Base-by-base conservation (phyloP, 225 moss, liverwort and hornwort genomes). In the Sphagnum contortum region DNA sequence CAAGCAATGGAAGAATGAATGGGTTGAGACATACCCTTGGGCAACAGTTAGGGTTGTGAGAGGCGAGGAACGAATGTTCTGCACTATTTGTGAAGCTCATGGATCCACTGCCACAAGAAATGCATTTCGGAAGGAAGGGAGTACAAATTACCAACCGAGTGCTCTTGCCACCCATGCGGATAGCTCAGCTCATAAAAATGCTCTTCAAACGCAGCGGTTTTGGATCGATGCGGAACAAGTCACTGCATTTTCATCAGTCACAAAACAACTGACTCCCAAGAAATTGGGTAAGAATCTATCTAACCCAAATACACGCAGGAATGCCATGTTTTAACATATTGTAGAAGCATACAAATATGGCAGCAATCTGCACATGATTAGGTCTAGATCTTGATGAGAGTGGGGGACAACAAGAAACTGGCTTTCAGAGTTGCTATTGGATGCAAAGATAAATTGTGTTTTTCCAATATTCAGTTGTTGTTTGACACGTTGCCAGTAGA, bases 21-120 rank as follows among this genome's bases (percentile, higher is more conserved):
- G 63, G 63, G 48, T 64, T 4, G 63, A 64, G n/a, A 64, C 63
- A 4, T 64, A 64, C 49, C 63, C 63, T 4, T 64, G 63, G 63
- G 63, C 63, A 14, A 29, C 63, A 4, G 63, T 64, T 12, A 12
- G 63, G n/a, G 49, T 64, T 6, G 63, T 64, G 49, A 7, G 14
- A 8, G 63, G 63, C 5, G 63, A 49, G 63, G 50, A 64, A 49
- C 63, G 63, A 6, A 64, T 64, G 63, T 64, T 64, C 48, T 64
- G 63, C 11, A 64, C 63, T 12, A 50, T 64, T 12, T 64, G 63
- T 29, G 63, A 64, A 50, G 48, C 50, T 3, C 63, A 64, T 50
- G 50, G 63, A 8, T 64, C 63, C 6, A 64, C 63, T 4, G 63
- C 63, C 49, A 64, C 49, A 4, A 12, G 63, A 12, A 64, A 64